A percentile compares a stretch with the other conserved stretches of the same genome.
Conservation (phyloP, 129 eudicot species). For the carrot (Daucus carota) region DH1_v3.0 NC_030389.2:39909501-39910000, state of each 20-base stretch:
- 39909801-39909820: background rate
- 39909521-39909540: background rate
- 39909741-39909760: background rate
- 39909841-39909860: background rate
- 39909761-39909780: background rate
- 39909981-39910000: background rate
- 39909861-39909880: background rate
- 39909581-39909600: conserved; percentile 78
- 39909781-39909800: background rate
- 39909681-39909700: conserved; percentile 32
- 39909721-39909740: conserved; percentile 6
- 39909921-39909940: too few species aligned
- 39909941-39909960: background rate
- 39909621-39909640: conserved; percentile 80
- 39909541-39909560: background rate
- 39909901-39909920: background rate
- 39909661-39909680: conserved; percentile 55
- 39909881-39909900: background rate
- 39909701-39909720: conserved; percentile 10
- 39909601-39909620: conserved; percentile 84
- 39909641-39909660: conserved; percentile 89
- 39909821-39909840: background rate
- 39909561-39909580: conserved; percentile 58
- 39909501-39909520: too few species aligned
- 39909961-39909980: background rate